These are phyloP conservation scores for Scutellaria minor DNA, from an alignment of 257 asterid species.

Conservation along the genomic window DNA sequence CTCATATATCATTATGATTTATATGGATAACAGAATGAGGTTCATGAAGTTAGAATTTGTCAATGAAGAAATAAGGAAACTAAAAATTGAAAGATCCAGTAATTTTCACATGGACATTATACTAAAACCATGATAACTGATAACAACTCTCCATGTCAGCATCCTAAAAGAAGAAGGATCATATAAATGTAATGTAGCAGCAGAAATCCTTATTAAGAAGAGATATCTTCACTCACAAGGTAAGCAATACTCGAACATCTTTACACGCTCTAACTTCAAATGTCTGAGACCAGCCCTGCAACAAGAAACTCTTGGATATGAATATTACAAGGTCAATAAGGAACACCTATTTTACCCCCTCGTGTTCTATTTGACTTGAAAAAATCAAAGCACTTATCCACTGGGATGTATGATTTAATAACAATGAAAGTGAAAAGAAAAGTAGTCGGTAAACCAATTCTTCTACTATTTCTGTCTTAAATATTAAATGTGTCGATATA, in stretches of 20 bases:
- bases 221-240: conserved; percentile 68
- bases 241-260: conserved; percentile 89
- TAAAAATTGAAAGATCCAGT: background rate
- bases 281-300: conserved; percentile 90
- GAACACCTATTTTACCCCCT: background rate
- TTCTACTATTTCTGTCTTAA: background rate
- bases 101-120: background rate
- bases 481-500: background rate
- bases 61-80: background rate
- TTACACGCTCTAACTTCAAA: conserved; percentile 78
- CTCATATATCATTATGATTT: background rate
- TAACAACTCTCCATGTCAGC: background rate
- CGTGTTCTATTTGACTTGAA: conserved; percentile 9
- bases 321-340: conserved; percentile 19
- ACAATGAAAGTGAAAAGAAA: background rate
- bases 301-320: conserved; percentile 23
- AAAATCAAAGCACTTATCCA: background rate
- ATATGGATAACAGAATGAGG: background rate
- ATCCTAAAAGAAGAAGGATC: background rate
- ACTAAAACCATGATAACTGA: background rate
- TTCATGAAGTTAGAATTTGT: background rate
- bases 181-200: conserved; percentile 9
- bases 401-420: background rate
- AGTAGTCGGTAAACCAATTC: background rate
- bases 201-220: conserved; percentile 19